Evolutionary conservation across 768 basidiomycete species (phyloP), one percentile per base, ranked within the genome.

Genomic region (Goffeauzyma gilvescens): DNA sequence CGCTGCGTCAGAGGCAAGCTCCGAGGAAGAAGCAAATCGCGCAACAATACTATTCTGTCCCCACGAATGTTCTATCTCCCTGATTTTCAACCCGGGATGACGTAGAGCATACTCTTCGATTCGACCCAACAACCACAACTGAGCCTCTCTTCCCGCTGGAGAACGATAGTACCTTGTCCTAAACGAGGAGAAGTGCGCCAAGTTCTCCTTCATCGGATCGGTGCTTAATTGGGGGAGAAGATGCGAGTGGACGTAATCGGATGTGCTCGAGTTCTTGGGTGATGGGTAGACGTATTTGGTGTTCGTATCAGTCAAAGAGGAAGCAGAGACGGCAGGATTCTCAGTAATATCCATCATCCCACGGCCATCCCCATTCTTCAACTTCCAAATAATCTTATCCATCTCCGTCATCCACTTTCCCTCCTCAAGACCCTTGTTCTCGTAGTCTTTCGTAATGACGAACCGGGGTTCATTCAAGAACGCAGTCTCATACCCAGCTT

Each of bases 311-410:
- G 10, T n/a, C 10, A 18, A 12, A n/a, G 15, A 17, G 15, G 4
- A 10, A 20, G 12, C 28, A 37, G 23, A 17, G 21, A 13, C 35
- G 25, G 5, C 20, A 2, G 37, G 15, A 6, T 4, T n/a, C 12
- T 12, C 26, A 20, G 25, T 23, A 15, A 90, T 71, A 62, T 89
- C 86, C 66, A 89, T 81, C 71, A 87, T 89, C 41, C 73, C 78
- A 65, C 76, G 55, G 49, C 83, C 83, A n/a, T n/a, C n/a, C n/a
- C n/a, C n/a, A n/a, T n/a, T n/a, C 51, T 72, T 69, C 38, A 76
- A 75, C 64, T 81, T 89, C 47, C 75, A 72, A 55, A 75, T 67
- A 48, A 89, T 79, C 83, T 90, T 93, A 53, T 87, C 78, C n/a
- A 80, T 65, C 64, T 93, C 87, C 12, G 84, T 74, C 67, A 86